Evolutionary conservation across 257 asterid genomes (phyloP).

Genomic region (Solanum ossicruentum): DNA sequence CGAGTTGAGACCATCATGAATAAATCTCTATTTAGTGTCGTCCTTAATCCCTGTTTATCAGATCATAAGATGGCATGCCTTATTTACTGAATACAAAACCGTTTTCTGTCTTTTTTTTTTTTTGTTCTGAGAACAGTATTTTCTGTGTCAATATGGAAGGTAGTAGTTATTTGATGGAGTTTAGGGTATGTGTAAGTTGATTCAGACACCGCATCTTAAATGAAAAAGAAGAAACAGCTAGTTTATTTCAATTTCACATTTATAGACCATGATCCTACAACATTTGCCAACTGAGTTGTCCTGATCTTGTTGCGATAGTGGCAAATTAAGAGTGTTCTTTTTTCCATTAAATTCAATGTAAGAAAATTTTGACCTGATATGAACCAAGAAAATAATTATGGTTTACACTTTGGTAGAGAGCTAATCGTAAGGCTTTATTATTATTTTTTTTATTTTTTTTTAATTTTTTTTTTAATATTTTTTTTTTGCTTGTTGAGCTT

Average conservation of each 20-base stretch:
- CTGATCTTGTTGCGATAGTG: too few species aligned
- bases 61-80: background rate
- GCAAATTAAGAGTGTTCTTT: too few species aligned
- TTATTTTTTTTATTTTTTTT: too few species aligned
- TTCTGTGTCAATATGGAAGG: background rate
- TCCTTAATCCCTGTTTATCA: background rate
- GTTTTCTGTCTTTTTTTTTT: background rate
- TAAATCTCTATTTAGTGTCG: background rate
- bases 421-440: too few species aligned
- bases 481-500: background rate
- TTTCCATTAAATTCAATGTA: too few species aligned
- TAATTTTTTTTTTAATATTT: too few species aligned
- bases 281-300: background rate
- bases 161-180: background rate
- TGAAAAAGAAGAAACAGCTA: background rate
- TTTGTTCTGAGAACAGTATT: background rate
- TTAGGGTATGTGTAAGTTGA: background rate
- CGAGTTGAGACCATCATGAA: background rate
- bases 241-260: background rate
- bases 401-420: background rate
- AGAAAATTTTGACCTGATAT: background rate
- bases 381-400: background rate
- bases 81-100: background rate
- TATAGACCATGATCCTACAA: background rate
- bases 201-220: background rate